Percentiles rank a stretch among this genome's conserved stretches.
These are phyloP conservation scores for Cronartium quercuum DNA, from an alignment of 1,284 basidiomycete species.

Conservation along the genomic window DNA sequence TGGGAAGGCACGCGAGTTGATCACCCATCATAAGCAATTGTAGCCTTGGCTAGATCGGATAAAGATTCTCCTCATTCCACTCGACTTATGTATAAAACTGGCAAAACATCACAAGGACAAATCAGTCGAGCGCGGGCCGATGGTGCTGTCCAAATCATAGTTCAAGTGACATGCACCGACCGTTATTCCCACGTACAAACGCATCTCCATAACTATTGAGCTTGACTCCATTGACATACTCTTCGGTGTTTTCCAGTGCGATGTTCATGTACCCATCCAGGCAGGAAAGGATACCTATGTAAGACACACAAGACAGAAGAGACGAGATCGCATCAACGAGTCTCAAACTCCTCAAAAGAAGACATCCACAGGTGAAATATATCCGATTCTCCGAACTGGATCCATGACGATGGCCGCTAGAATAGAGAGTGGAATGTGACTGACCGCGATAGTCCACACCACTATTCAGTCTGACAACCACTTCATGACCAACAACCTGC, in stretches of 20 bases:
- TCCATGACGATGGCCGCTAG: too few species aligned
- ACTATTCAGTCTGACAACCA: conserved; percentile 87
- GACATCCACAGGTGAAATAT: too few species aligned
- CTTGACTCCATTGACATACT: conserved; percentile 76
- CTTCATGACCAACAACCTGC: conserved; percentile 87
- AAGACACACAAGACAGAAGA: not conserved
- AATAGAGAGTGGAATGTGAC: conserved; percentile 47
- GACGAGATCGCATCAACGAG: too few species aligned
- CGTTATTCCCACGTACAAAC: conserved; percentile 61
- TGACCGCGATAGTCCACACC: conserved; percentile 92
- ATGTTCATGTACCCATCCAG: conserved; percentile 95
- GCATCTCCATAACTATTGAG: conserved; percentile 89
- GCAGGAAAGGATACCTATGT: conserved; percentile 83
- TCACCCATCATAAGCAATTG: too few species aligned
- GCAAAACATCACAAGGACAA: not conserved
- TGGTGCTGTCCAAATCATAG: not conserved
- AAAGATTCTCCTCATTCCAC: conserved; percentile 9
- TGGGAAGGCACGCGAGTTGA: too few species aligned
- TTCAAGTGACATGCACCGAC: conserved; percentile 41
- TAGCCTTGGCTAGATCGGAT: too few species aligned
- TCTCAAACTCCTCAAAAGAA: too few species aligned
- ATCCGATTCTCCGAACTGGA: too few species aligned
- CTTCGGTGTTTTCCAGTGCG: conserved; percentile 90
- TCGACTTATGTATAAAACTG: conserved; percentile 37
- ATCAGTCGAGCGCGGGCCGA: not conserved